Base-by-base conservation (phyloP, 2,329 filamentous ascomycete genomes). In the Apiospora sp. region DNA sequence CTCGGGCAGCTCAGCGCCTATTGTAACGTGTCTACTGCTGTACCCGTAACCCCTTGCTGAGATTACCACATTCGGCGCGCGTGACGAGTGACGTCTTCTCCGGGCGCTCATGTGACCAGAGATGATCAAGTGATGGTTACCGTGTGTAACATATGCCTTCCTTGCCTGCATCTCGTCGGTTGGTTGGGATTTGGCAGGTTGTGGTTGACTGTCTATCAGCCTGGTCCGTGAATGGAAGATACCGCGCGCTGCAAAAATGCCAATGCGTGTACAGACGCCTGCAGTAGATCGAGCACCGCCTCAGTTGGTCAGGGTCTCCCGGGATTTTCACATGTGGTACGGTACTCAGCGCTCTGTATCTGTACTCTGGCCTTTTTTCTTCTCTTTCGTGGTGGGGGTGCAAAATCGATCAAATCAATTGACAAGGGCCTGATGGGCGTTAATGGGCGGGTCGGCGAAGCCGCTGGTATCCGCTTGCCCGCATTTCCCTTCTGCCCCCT, bases 371-470 rank as follows among this genome's bases (percentile, higher is more conserved):
- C 37, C 37, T 41, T 41, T 41, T 61, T 37, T 22, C 54, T n/a
- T n/a, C 27, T 4, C 27, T 30, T 30, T 61, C 30, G 54, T 61
- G 30, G 54, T 61, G 54, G 54, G 30, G 54, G 54, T 37, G 54
- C 54, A 61, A 61, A 61, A 61, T 37, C 54, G 54, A 37, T 61
- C 30, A 37, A 61, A 37, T 61, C 30, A 37, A 61, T 61, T 61
- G 54, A 37, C 54, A 61, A n/a, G 54, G 54, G 54, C 27, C 16
- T 37, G 54, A 30, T 64, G 19, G 34, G 58, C 58, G 58, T n/a
- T 61, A 61, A 61, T 64, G 58, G 58, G 58, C 58, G 58, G 58
- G 58, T 64, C 58, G 58, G 58, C 58, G 58, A 64, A 64, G 58
- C 58, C 58, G 58, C 58, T 64, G 58, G 58, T 64, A 64, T 24